These are phyloP conservation scores for Neurospora sublineolata DNA, from an alignment of 495 filamentous ascomycete genomes.

Conservation along the genomic window DNA sequence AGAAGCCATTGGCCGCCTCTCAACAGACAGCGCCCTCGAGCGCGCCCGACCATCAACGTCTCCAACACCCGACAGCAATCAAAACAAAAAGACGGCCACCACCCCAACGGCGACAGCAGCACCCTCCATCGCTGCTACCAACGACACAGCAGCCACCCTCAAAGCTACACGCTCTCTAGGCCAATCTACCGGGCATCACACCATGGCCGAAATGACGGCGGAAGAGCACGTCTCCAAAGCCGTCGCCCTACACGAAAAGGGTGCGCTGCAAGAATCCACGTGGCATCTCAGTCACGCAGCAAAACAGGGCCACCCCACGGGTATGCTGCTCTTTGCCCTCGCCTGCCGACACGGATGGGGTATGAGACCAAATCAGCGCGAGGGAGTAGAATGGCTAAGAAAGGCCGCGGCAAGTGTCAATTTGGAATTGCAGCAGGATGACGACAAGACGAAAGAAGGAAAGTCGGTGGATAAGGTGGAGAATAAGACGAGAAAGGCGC, in stretches of 20 bases:
- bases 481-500: conserved; percentile 69
- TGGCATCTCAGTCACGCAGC: conserved; percentile 92
- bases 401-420: conserved; percentile 80
- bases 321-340: conserved; percentile 90
- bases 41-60: conserved; percentile 26
- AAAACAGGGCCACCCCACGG: conserved; percentile 71
- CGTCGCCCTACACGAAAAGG: conserved; percentile 77
- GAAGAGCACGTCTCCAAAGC: conserved; percentile 85
- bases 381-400: conserved; percentile 80
- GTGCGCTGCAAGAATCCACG: conserved; percentile 78
- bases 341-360: conserved; percentile 98
- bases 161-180: conserved; percentile 43
- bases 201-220: conserved; percentile 49
- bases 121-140: conserved; percentile 30
- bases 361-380: conserved; percentile 78
- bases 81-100: conserved; percentile 29
- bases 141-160: conserved; percentile 55
- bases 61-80: conserved; percentile 22
- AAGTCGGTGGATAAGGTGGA: conserved; percentile 51
- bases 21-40: conserved; percentile 31
- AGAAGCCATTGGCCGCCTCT: conserved; percentile 34
- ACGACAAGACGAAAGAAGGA: conserved; percentile 52
- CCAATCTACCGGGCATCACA: conserved; percentile 9
- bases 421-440: conserved; percentile 71
- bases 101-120: conserved; percentile 27